Evolutionary conservation across 331 rosid species (phyloP).

Genomic region (Dryas integrifolia): DNA sequence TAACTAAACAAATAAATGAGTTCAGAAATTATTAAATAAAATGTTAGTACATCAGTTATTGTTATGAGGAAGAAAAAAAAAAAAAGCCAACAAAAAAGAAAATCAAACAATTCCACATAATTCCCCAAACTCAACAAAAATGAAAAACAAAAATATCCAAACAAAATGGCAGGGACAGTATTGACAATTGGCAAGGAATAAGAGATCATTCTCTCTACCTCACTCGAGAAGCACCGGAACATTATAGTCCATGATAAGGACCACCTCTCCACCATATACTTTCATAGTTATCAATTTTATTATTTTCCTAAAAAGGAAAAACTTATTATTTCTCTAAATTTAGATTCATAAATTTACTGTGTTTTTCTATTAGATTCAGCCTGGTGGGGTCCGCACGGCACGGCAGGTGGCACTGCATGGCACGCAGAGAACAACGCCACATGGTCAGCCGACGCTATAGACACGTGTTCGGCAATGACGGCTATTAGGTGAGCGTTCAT

Average conservation of each 20-base stretch:
- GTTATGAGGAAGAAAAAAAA: too few relatives aligned
- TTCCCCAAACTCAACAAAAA: neutral
- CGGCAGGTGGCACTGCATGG: conserved; percentile 28
- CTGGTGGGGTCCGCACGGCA: neutral
- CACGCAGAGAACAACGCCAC: conserved; percentile 2
- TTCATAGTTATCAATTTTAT: neutral
- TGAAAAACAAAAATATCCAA: neutral
- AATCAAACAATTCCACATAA: neutral
- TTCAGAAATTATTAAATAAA: too few relatives aligned
- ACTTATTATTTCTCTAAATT: neutral
- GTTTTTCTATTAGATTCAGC: conserved; percentile 28
- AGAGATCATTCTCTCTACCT: neutral
- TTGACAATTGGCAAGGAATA: conserved; percentile 1
- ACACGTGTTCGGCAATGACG: conserved; percentile 22
- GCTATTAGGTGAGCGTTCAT: conserved; percentile 12
- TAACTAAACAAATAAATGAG: too few relatives aligned
- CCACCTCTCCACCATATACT: conserved; percentile 6
- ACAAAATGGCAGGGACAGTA: conserved; percentile 4
- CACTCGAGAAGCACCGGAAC: neutral
- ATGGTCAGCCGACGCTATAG: neutral
- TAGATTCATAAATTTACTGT: neutral
- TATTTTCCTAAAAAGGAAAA: neutral
- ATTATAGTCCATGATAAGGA: conserved; percentile 24
- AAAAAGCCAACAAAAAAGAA: too few relatives aligned
- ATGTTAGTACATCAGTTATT: too few relatives aligned